Evolutionary conservation across 1,284 basidiomycete genomes (phyloP).

Genomic region (Moniliophthora roreri): DNA sequence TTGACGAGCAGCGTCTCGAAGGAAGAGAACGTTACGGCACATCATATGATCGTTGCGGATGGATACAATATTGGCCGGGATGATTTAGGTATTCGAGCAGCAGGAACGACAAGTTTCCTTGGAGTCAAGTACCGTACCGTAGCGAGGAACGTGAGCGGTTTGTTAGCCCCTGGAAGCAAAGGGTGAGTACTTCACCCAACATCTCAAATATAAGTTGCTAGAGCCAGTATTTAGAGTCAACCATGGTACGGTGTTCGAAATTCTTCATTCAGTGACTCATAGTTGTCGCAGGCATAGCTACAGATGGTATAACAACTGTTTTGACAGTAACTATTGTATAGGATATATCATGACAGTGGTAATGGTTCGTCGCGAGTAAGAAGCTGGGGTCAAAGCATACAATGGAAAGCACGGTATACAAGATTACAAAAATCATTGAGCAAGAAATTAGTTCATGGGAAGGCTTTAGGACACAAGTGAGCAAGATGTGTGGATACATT

Average conservation of each 20-base stretch:
- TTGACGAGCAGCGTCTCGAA: constrained; percentile 38
- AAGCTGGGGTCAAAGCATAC: too few relatives aligned
- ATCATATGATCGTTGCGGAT: constrained; percentile 44
- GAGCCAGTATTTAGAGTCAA: constrained; percentile 1
- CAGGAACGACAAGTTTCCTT: constrained; percentile 5
- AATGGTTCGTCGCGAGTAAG: too few relatives aligned
- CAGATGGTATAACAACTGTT: constrained; percentile 10
- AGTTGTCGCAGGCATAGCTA: constrained; percentile 2
- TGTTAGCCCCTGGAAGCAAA: constrained; percentile 8
- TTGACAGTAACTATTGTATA: constrained; percentile 9
- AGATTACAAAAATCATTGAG: too few relatives aligned
- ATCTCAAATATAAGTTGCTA: not conserved
- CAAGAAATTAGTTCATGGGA: too few relatives aligned
- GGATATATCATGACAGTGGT: not conserved
- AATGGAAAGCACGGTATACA: too few relatives aligned
- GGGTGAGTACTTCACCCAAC: constrained; percentile 2
- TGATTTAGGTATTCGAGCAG: constrained; percentile 1
- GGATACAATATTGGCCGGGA: constrained; percentile 47
- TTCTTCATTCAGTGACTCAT: not conserved
- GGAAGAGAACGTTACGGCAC: constrained; percentile 37
- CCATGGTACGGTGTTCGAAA: not conserved
- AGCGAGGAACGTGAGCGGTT: constrained; percentile 7
- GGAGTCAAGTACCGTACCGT: constrained; percentile 7
- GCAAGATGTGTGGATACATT: too few relatives aligned
- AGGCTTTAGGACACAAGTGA: too few relatives aligned